Base-by-base conservation (phyloP, 306 rosid species). In the Rosa chinensis region DNA sequence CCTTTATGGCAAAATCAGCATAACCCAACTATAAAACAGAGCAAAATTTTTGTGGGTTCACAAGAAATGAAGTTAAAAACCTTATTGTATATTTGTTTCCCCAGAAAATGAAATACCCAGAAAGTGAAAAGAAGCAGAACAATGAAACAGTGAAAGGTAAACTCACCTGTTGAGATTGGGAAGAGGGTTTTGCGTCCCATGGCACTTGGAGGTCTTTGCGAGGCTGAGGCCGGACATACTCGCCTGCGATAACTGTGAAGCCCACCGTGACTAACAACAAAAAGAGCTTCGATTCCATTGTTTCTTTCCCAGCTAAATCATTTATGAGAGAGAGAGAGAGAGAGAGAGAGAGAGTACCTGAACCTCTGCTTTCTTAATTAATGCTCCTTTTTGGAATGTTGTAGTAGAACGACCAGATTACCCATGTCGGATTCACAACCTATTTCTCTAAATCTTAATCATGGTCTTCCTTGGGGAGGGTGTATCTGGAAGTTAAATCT, bases 151-250 rank as follows among this genome's bases (percentile, higher is more conserved):
- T 67, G 49, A 37, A 50, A 11, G 1, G 1, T 21, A 17, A 5
- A 66, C 0, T 70, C 55, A 91, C 99, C 97, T 94, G 99, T 45
- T 89, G 93, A 9, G 99, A 97, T 39, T 77, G 80, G 78, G 90
- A 89, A 71, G 93, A 62, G 21, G 83, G 52, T 58, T 83, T 85
- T 10, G 45, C 75, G 63, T 55, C 40, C 92, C 91, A 85, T 76
- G 95, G 90, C 61, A 94, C 83, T 4, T 84, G 86, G 13, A 94
- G 89, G 40, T 90, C 75, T 83, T 89, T 66, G 13, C 97, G 91
- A n/a, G 97, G 97, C 64, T 23, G 87, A 45, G 99, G 99, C 56
- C 97, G 93, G 71, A 92, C 76, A 44, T 94, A 94, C 23, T 84
- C 92, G 58, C 82, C 86, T 11, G 76, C 18, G 52, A 72, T 74